phyloP scores from a whole-genome alignment of 257 asterid genomes.

The Anisodus tanguticus region DNA sequence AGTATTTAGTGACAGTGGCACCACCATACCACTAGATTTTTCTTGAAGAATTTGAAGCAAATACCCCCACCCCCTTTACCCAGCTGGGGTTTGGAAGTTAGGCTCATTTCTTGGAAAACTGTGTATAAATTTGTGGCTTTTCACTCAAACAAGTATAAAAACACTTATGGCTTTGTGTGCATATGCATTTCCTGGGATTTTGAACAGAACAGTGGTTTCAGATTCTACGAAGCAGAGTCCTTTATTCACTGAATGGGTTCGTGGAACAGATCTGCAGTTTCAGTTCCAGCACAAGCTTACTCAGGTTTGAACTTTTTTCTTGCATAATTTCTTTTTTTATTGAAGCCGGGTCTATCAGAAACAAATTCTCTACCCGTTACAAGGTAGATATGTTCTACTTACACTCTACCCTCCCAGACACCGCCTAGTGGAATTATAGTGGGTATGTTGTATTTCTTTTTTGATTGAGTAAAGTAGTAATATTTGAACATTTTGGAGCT shows the following conservation, averaged over 20 bases:
- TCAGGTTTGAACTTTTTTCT: constrained; percentile 51
- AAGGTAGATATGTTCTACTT: too few species aligned
- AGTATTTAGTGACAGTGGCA: neutral
- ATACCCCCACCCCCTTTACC: neutral
- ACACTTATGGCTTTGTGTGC: constrained; percentile 65
- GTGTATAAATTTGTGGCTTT: constrained; percentile 25
- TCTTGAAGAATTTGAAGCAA: neutral
- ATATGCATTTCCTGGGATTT: constrained; percentile 61
- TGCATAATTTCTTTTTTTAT: too few species aligned
- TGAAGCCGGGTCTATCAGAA: too few species aligned
- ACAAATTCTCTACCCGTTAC: too few species aligned
- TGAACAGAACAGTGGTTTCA: constrained; percentile 48
- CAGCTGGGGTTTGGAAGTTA: neutral
- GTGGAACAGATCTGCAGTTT: constrained; percentile 58
- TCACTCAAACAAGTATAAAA: constrained; percentile 18
- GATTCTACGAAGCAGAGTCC: constrained; percentile 44
- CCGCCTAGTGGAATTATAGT: too few species aligned
- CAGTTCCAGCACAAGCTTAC: constrained; percentile 44
- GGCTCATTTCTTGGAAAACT: constrained; percentile 2
- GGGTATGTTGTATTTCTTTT: neutral
- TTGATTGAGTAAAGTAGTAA: neutral
- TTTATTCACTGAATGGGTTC: constrained; percentile 51
- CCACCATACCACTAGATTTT: constrained; percentile 23
- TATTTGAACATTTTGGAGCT: neutral
- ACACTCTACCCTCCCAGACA: too few species aligned